Evolutionary conservation across 2,329 filamentous ascomycete genomes (phyloP).

Genomic region (Nectriaceae sp.): DNA sequence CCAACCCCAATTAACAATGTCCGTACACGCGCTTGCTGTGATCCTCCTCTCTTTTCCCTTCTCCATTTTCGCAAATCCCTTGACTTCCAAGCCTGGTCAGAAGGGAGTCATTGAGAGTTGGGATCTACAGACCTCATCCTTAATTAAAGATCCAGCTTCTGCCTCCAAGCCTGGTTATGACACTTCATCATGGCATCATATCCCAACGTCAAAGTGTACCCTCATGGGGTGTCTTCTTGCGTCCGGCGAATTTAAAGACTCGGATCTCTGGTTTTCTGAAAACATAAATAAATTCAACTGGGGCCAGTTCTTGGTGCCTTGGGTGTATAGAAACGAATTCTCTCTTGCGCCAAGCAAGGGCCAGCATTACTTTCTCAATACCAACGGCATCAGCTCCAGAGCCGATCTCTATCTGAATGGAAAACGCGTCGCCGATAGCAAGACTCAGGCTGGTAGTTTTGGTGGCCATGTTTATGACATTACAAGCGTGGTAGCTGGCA

Average conservation of each 20-base stretch:
- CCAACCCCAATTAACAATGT: neutral
- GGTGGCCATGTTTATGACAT: conserved; percentile 4
- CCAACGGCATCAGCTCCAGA: conserved; percentile 5
- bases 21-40: neutral
- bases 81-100: neutral
- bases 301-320: conserved; percentile 3
- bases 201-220: conserved; percentile 5
- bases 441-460: conserved; percentile 1
- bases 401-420: conserved; percentile 5
- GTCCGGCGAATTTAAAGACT: conserved; percentile 1
- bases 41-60: neutral
- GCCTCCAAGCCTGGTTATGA: neutral
- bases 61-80: neutral
- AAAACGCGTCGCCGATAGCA: neutral
- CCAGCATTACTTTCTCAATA: conserved; percentile 3
- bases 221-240: conserved; percentile 7
- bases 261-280: conserved; percentile 4
- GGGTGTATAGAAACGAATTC: conserved; percentile 3
- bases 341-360: neutral
- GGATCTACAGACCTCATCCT: neutral
- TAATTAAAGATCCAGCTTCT: neutral
- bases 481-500: neutral
- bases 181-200: conserved; percentile 4
- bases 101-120: neutral
- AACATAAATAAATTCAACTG: conserved; percentile 5